phyloP scores from a whole-genome alignment of 306 rosid species.

The Myrica gale region DNA sequence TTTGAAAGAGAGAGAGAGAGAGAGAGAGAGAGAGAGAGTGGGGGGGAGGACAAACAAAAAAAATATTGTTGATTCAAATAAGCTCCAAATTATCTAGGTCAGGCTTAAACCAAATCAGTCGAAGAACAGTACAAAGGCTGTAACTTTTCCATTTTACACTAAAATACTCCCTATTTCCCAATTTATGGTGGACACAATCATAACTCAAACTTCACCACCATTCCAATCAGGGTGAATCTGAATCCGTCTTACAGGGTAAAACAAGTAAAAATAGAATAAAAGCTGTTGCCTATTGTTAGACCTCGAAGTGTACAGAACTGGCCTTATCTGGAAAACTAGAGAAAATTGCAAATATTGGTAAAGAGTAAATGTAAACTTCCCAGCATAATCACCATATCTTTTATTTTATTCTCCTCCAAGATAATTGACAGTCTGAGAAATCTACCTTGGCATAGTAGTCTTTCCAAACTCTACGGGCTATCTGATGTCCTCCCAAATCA shows the following conservation, averaged over 20 bases:
- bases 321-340: background rate
- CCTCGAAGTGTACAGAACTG: background rate
- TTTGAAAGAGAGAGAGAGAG: background rate
- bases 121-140: background rate
- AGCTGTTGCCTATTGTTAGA: background rate
- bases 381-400: background rate
- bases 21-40: no score
- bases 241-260: background rate
- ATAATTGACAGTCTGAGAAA: background rate
- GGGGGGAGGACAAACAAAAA: background rate
- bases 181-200: background rate
- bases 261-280: background rate
- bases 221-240: background rate
- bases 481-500: conserved; percentile 86
- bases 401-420: background rate
- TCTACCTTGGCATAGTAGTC: conserved; percentile 91
- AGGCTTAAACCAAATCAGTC: background rate
- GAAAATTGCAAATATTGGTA: background rate
- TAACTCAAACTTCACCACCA: background rate
- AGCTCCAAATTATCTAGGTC: no score
- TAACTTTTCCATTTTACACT: background rate
- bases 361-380: background rate
- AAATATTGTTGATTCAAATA: no score
- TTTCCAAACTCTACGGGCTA: conserved; percentile 93
- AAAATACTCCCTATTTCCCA: background rate